Conservation (phyloP, 2,329 filamentous ascomycete species). For the Parafenestella ontariensis region DNA sequence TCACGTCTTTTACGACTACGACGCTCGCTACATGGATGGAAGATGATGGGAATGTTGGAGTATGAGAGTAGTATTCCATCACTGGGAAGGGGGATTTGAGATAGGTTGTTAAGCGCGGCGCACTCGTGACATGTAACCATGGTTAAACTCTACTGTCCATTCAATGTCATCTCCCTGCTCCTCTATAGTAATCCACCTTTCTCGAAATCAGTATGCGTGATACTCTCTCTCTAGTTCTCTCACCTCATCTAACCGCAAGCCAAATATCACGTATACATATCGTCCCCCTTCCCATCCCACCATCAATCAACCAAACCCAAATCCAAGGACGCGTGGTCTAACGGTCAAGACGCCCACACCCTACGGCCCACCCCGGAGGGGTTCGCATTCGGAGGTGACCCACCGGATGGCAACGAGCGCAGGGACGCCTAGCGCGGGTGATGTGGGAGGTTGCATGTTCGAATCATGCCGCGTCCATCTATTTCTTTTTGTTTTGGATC, state of each 20-base stretch:
- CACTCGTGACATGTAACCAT: no score
- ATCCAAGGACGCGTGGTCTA: slow-evolving; percentile 5
- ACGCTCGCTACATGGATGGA: slow-evolving; percentile 1
- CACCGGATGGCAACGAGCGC: no score
- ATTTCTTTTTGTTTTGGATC: background rate
- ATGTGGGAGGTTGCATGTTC: slow-evolving; percentile 1
- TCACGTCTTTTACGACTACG: background rate
- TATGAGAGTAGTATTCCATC: no score
- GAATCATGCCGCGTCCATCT: background rate
- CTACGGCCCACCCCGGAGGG: background rate
- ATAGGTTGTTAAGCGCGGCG: no score
- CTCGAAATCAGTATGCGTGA: no score
- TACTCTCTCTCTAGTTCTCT: background rate
- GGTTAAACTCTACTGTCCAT: no score
- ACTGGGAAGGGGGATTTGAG: no score
- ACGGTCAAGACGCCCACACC: slow-evolving; percentile 5
- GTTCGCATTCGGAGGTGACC: no score
- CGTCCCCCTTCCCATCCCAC: background rate
- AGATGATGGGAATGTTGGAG: no score
- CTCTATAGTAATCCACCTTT: no score
- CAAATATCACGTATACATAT: background rate
- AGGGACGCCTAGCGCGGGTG: background rate
- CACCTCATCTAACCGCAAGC: background rate
- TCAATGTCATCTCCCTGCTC: no score
- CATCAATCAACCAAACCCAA: background rate